A percentile compares a stretch with the other conserved stretches of the same genome.
phyloP scores from a whole-genome alignment of 2,329 filamentous ascomycete species.

The Fusarium temperatum region DNA sequence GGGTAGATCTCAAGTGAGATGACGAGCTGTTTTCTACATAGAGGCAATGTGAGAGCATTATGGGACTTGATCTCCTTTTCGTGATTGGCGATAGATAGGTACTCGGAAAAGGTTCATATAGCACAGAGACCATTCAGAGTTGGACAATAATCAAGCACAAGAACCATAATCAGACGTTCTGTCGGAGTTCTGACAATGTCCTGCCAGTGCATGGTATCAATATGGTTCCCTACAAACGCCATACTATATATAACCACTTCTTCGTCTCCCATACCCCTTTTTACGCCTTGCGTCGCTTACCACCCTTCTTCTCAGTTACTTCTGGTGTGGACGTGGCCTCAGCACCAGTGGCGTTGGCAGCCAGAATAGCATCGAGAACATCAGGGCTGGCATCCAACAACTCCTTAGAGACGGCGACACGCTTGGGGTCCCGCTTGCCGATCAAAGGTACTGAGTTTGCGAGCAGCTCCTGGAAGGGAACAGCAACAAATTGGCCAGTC shows the following conservation, averaged over 20 bases:
- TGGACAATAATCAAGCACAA: not conserved
- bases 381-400: slow-evolving; percentile 54
- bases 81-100: slow-evolving; percentile 4
- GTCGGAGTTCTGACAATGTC: not conserved
- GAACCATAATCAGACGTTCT: not conserved
- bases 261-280: not conserved
- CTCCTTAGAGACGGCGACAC: slow-evolving; percentile 53
- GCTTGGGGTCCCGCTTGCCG: slow-evolving; percentile 71
- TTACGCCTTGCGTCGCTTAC: slow-evolving; percentile 58
- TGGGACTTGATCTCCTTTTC: not conserved
- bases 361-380: slow-evolving; percentile 59
- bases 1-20: slow-evolving; percentile 52
- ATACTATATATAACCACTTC: slow-evolving; percentile 10
- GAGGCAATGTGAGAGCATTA: not conserved
- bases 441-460: slow-evolving; percentile 73
- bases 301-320: slow-evolving; percentile 51
- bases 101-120: not conserved
- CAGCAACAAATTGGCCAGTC: slow-evolving; percentile 74
- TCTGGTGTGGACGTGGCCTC: slow-evolving; percentile 46
- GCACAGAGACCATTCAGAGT: not conserved
- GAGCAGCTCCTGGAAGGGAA: slow-evolving; percentile 82
- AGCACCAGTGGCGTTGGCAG: slow-evolving; percentile 45
- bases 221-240: slow-evolving; percentile 34
- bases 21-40: slow-evolving; percentile 17
- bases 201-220: slow-evolving; percentile 8